Percentiles rank a stretch among this genome's conserved stretches.
Conservation (phyloP, 106 monocot genomes). For the Acanthochlamys bracteata region DNA sequence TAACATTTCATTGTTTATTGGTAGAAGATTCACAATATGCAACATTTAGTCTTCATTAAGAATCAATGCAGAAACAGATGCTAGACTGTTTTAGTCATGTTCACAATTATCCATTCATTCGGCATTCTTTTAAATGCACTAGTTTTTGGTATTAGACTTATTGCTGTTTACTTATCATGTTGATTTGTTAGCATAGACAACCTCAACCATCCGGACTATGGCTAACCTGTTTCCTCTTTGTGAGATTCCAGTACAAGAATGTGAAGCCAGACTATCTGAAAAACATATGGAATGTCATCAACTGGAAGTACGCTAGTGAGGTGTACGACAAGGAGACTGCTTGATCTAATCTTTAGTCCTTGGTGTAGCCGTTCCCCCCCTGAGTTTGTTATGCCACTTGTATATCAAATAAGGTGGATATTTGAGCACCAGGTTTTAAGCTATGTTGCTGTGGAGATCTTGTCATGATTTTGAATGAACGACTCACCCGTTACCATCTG, state of each 20-base stretch:
- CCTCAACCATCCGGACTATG: neutral
- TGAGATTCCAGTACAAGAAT: constrained; percentile 60
- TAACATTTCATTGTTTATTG: neutral
- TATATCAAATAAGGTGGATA: neutral
- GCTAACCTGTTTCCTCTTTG: neutral
- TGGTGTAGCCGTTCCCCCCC: neutral
- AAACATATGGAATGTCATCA: constrained; percentile 76
- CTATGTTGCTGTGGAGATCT: neutral
- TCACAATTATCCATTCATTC: no score
- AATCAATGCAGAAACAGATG: no score
- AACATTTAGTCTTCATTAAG: neutral
- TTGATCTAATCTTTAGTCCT: neutral
- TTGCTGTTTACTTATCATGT: neutral
- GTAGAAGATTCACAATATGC: neutral
- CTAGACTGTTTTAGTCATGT: no score
- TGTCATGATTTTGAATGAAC: neutral
- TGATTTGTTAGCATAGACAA: neutral
- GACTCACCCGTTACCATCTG: no score
- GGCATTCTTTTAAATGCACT: no score
- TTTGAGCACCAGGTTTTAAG: neutral
- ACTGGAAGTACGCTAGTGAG: constrained; percentile 72
- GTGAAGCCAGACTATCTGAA: constrained; percentile 63
- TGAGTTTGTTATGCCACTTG: neutral
- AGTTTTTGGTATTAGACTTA: no score
- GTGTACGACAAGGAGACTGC: constrained; percentile 45